Conservation (phyloP, 2,329 filamentous ascomycete species). For the Aspergillus sp. region DNA sequence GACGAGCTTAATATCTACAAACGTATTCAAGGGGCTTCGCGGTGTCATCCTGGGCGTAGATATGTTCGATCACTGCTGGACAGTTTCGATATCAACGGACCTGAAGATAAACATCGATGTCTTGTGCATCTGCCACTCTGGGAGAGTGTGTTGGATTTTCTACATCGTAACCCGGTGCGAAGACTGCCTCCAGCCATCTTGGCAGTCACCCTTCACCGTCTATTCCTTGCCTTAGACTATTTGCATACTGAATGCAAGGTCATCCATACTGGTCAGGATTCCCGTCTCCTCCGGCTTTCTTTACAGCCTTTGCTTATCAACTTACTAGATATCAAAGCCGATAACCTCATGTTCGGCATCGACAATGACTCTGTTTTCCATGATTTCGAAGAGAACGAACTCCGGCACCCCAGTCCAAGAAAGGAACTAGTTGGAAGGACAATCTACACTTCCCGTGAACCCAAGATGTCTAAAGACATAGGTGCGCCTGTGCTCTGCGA, state of each 20-base stretch:
- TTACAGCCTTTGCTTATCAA: constrained; percentile 9
- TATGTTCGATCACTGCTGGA: constrained; percentile 33
- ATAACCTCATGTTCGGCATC: constrained; percentile 50
- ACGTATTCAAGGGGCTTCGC: constrained; percentile 30
- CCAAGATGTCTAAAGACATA: constrained; percentile 32
- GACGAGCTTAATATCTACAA: constrained; percentile 47
- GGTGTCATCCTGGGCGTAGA: constrained; percentile 29
- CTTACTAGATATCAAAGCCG: constrained; percentile 44
- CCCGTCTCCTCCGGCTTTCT: constrained; percentile 1
- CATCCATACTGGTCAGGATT: constrained; percentile 45
- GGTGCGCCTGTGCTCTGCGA: constrained; percentile 49
- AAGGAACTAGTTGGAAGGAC: constrained; percentile 43
- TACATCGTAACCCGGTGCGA: constrained; percentile 41
- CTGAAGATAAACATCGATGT: constrained; percentile 32
- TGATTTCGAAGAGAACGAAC: constrained; percentile 43
- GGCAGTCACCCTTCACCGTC: constrained; percentile 35
- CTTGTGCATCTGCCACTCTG: constrained; percentile 45
- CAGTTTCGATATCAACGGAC: constrained; percentile 33
- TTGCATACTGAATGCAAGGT: constrained; percentile 48
- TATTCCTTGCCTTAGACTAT: constrained; percentile 48
- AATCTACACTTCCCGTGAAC: constrained; percentile 46
- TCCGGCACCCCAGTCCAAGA: constrained; percentile 40
- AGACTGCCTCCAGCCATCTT: constrained; percentile 38
- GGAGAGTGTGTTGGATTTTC: constrained; percentile 42
- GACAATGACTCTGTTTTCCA: constrained; percentile 41